Base-by-base conservation (phyloP, 2,329 filamentous ascomycete genomes). In the Aspergillus cejpii region DNA sequence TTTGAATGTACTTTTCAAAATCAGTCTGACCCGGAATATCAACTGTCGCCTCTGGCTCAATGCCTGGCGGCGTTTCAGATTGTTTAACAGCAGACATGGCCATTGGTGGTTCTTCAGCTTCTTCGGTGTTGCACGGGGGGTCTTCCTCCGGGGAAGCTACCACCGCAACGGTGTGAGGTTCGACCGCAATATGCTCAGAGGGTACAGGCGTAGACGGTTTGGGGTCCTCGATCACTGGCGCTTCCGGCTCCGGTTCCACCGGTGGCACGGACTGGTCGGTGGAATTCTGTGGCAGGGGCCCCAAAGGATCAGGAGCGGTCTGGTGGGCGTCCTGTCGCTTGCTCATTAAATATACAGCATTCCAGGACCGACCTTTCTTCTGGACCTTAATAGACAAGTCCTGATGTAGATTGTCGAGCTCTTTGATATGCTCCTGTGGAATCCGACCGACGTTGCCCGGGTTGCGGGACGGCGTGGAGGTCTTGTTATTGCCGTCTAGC, bases 1-100 rank as follows among this genome's bases (percentile, higher is more conserved):
- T 64, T 21, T 67, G 61, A 37, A 71, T 55, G 50, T 68, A 70
- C 50, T 68, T 69, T 53, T 71, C 66, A 38, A 68, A 63, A 45
- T 71, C 68, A 14, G 62, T 67, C 41, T 61, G 60, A 40, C 57
- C 57, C 28, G 57, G 47, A 11, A 48, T 23, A 3, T 53, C 48
- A 15, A 51, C 41, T 23, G 42, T 40, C 26, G 40, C n/a, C n/a
- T 45, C 44, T 6, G 54, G 46, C 34, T 49, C 50, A 33, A 50
- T 41, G 37, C 50, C 49, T 50, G 48, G 39, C 37, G 51, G 55
- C 48, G 51, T 57, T 36, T 56, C 54, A 10, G 47, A 48, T 39
- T 56, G 49, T 41, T 63, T 56, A 37, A 56, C 59, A 27, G 56
- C 55, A 53, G 63, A 60, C 63, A 66, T 66, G 44, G 45, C 40